Conservation (phyloP, 441 rosid species). For the Euphorbia celastroides region DNA sequence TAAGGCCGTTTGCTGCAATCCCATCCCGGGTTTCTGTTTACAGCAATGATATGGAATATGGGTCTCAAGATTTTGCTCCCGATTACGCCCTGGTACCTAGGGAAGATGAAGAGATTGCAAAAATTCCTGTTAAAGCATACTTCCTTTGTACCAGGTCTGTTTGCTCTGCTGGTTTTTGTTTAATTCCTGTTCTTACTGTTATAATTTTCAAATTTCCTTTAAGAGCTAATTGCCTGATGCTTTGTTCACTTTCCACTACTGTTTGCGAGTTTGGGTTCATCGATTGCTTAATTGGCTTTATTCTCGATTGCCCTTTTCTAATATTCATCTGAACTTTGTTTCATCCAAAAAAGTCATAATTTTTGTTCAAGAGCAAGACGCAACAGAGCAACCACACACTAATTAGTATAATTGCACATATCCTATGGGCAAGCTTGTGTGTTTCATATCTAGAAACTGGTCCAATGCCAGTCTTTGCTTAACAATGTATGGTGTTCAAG, state of each 20-base stretch:
- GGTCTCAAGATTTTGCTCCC: slow-evolving; percentile 36
- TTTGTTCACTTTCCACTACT: neutral
- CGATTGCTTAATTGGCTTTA: neutral
- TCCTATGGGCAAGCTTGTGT: neutral
- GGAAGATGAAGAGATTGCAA: slow-evolving; percentile 57
- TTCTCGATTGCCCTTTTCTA: neutral
- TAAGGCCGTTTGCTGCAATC: slow-evolving; percentile 52
- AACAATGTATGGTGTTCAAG: neutral
- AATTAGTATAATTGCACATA: neutral
- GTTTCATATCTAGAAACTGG: neutral
- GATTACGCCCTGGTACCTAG: slow-evolving; percentile 27
- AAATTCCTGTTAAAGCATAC: slow-evolving; percentile 76
- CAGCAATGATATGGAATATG: slow-evolving; percentile 47
- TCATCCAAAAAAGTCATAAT: neutral
- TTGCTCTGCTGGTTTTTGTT: neutral
- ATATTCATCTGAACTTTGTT: neutral
- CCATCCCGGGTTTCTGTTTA: slow-evolving; percentile 51
- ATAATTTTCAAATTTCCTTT: neutral
- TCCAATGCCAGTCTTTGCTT: neutral
- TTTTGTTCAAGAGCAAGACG: neutral
- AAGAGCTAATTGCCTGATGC: neutral
- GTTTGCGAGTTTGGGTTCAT: neutral
- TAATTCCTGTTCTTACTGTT: neutral
- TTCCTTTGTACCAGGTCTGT: slow-evolving; percentile 75
- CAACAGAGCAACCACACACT: neutral